Evolutionary conservation across 2,329 filamentous ascomycete genomes (phyloP).

Genomic region (Emergomyces pasteurianus): DNA sequence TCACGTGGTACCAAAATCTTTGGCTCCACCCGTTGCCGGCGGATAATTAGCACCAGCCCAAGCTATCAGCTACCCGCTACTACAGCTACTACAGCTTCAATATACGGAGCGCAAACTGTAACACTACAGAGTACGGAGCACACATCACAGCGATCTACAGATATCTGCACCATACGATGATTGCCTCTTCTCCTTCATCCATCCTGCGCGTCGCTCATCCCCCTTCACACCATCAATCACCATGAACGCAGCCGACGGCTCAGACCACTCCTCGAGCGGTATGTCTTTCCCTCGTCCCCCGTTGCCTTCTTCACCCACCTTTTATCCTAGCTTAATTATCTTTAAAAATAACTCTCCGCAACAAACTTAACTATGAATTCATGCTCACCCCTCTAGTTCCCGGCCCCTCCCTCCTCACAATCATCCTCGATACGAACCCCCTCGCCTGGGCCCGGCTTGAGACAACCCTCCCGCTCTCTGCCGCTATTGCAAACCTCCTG

Average conservation of each 20-base stretch:
- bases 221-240: neutral
- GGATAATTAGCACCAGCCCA: too few relatives aligned
- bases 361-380: neutral
- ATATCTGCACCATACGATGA: neutral
- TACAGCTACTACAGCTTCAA: too few relatives aligned
- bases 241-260: constrained; percentile 57
- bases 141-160: too few relatives aligned
- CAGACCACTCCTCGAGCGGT: too few relatives aligned
- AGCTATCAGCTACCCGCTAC: too few relatives aligned
- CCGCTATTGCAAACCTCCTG: constrained; percentile 76
- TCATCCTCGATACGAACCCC: constrained; percentile 93
- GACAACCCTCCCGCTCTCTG: constrained; percentile 63
- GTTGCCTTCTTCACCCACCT: neutral
- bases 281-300: too few relatives aligned
- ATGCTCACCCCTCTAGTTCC: neutral
- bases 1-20: too few relatives aligned
- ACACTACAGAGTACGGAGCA: too few relatives aligned
- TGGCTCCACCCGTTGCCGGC: too few relatives aligned
- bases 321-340: neutral
- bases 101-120: too few relatives aligned
- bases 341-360: neutral
- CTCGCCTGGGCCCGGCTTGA: constrained; percentile 79
- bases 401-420: constrained; percentile 70
- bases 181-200: neutral
- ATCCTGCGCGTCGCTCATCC: neutral